phyloP scores from a whole-genome alignment of 805 yeast genomes.

The Starmerella sp. region DNA sequence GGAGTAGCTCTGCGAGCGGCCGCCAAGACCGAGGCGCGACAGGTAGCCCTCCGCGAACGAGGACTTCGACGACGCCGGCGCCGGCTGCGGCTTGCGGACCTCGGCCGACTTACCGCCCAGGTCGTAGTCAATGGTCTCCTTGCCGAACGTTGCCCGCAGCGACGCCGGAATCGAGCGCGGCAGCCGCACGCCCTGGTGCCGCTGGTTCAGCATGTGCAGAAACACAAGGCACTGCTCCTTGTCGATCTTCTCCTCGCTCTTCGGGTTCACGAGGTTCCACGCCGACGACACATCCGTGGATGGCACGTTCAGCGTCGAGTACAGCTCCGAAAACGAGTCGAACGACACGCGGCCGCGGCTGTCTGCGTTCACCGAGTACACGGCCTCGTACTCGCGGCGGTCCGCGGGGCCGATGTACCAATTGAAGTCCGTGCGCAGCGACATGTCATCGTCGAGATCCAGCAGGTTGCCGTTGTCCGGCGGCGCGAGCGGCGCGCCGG shows the following conservation, averaged over 20 bases:
- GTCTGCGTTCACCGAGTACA: conserved; percentile 66
- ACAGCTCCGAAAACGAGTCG: conserved; percentile 57
- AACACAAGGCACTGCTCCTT: conserved; percentile 86
- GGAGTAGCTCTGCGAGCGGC: conserved; percentile 30
- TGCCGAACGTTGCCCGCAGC: conserved; percentile 79
- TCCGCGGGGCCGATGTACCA: conserved; percentile 96
- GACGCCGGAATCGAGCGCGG: conserved; percentile 95
- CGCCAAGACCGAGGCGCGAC: conserved; percentile 35
- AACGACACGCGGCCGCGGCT: conserved; percentile 68
- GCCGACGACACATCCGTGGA: conserved; percentile 76
- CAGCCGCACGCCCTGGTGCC: conserved; percentile 71
- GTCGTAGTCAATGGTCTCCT: conserved; percentile 61
- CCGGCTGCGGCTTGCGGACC: conserved; percentile 21
- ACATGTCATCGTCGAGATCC: conserved; percentile 52
- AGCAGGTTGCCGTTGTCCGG: conserved; percentile 25
- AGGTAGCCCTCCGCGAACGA: conserved; percentile 28
- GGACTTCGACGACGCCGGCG: conserved; percentile 5
- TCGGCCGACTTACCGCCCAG: conserved; percentile 41
- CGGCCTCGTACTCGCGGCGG: conserved; percentile 60
- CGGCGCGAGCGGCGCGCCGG: conserved; percentile 18
- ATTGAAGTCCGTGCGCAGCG: conserved; percentile 60
- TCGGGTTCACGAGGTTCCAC: conserved; percentile 93
- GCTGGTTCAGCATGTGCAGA: conserved; percentile 80
- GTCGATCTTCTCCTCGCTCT: conserved; percentile 74
- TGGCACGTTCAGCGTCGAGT: conserved; percentile 62